These are phyloP conservation scores for Sclerotinia minor DNA, from an alignment of 2,329 filamentous ascomycete species.

Conservation along the genomic window DNA sequence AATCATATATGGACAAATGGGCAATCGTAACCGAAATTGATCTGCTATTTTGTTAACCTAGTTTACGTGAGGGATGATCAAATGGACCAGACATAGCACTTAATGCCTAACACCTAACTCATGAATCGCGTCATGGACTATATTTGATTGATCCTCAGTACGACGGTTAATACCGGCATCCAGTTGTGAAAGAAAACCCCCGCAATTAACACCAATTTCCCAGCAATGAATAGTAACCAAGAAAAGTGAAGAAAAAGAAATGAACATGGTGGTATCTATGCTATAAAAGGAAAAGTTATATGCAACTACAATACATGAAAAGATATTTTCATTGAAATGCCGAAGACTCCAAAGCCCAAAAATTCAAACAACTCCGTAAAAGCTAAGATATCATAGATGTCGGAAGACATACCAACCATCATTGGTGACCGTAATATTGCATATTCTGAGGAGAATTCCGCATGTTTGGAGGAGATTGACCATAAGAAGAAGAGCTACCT, in stretches of 20 bases:
- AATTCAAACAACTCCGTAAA: neutral
- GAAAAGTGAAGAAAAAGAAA: constrained; percentile 24
- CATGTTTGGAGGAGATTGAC: constrained; percentile 34
- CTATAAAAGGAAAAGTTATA: constrained; percentile 26
- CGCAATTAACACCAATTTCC: neutral
- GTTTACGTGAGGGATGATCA: neutral
- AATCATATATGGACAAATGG: neutral
- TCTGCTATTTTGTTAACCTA: neutral
- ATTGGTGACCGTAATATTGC: constrained; percentile 33
- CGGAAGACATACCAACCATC: constrained; percentile 25
- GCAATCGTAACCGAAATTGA: neutral
- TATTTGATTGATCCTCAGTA: neutral
- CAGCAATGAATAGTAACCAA: neutral
- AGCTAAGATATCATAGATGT: constrained; percentile 4
- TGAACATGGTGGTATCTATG: constrained; percentile 37
- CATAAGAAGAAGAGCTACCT: constrained; percentile 36
- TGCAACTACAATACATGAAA: constrained; percentile 21
- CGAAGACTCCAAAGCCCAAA: neutral
- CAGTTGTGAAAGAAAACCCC: neutral
- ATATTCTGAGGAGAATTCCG: constrained; percentile 27
- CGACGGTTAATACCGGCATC: neutral
- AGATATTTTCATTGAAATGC: neutral
- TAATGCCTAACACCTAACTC: neutral
- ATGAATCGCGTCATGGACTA: neutral
- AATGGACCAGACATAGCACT: neutral